Base-by-base conservation (phyloP, 2,329 filamentous ascomycete species). In the Colletotrichum sp. region DNA sequence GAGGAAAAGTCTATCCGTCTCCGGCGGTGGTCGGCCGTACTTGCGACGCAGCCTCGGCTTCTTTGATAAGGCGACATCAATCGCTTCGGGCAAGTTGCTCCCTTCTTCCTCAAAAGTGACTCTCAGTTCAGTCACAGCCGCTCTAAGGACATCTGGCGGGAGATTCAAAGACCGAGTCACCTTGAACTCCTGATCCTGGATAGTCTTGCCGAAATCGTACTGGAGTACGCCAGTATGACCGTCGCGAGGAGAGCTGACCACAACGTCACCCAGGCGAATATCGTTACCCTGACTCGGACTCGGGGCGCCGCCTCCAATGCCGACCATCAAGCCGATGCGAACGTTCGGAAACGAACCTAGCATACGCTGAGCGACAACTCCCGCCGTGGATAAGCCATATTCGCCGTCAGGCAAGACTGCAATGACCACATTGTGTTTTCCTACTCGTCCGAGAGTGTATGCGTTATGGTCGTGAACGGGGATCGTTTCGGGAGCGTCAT, bases 221-320 rank as follows among this genome's bases (percentile, higher is more conserved):
- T 77, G 64, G 6, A 78, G 55, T 1, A 78, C 71, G 3, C 72
- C 77, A 2, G 69, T 65, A 1, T 59, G 8, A 0, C 59, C 57
- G 1, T 57, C 52, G 2, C 36, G 18, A 3, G 67, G 36, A 16
- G 34, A 68, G 9, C 75, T 72, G 8, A 73, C 59, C 2, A 72
- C 70, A 5, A 72, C 32, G 21, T 64, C 26, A 7, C 52, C 52
- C 0, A 66, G 87, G 5, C 84, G 81, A 1, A 86, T 81, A n/a
- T 87, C 84, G 18, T 26, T 6, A 7, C 26, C 26, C 26, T 82
- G 71, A 8, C 80, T 74, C 2, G 7, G 55, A 15, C 9, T 28
- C 75, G 85, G 85, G 0, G 80, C 84, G 3, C 84, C 85, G 3
- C 85, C 84, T 0, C 80, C 83, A 4, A 84, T 81, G 5, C 67